phyloP scores from a whole-genome alignment of 2,329 filamentous ascomycete species.

The Cercospora berteroae region DNA sequence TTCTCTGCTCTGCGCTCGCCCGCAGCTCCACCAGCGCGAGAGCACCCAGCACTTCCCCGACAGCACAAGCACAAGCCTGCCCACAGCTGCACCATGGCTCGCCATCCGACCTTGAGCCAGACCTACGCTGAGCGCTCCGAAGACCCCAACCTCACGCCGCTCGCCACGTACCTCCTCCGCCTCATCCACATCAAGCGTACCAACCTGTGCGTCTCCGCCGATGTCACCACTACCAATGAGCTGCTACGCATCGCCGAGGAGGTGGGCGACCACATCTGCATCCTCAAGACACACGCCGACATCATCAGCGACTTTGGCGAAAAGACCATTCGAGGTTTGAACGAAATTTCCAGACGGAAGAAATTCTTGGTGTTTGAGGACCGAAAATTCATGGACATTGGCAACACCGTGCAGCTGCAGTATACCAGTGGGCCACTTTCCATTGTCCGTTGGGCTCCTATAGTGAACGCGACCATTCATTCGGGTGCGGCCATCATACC shows the following conservation, averaged over 20 bases:
- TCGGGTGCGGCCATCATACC: conserved; percentile 53
- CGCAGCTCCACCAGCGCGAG: background rate
- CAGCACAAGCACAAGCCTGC: background rate
- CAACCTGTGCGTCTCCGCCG: conserved; percentile 57
- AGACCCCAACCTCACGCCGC: conserved; percentile 44
- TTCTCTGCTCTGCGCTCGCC: background rate
- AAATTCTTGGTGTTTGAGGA: conserved; percentile 56
- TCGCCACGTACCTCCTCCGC: conserved; percentile 50
- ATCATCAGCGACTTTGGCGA: conserved; percentile 61
- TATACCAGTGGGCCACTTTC: conserved; percentile 52
- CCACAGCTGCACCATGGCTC: conserved; percentile 18
- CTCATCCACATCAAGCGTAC: conserved; percentile 52
- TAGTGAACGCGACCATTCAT: conserved; percentile 54
- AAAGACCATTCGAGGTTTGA: conserved; percentile 51
- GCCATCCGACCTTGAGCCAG: conserved; percentile 44
- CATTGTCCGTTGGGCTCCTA: conserved; percentile 54
- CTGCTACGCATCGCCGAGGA: conserved; percentile 57
- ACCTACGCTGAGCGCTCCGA: conserved; percentile 48
- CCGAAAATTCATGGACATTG: conserved; percentile 57
- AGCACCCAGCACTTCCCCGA: background rate
- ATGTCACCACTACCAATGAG: conserved; percentile 56
- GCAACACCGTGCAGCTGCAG: conserved; percentile 56
- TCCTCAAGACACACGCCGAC: conserved; percentile 62
- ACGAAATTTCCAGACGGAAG: conserved; percentile 50
- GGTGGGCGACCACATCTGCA: conserved; percentile 59